A percentile compares a stretch with the other conserved stretches of the same genome.
Evolutionary conservation across 306 rosid species (phyloP).

Genomic region (Rubus parviflorus): DNA sequence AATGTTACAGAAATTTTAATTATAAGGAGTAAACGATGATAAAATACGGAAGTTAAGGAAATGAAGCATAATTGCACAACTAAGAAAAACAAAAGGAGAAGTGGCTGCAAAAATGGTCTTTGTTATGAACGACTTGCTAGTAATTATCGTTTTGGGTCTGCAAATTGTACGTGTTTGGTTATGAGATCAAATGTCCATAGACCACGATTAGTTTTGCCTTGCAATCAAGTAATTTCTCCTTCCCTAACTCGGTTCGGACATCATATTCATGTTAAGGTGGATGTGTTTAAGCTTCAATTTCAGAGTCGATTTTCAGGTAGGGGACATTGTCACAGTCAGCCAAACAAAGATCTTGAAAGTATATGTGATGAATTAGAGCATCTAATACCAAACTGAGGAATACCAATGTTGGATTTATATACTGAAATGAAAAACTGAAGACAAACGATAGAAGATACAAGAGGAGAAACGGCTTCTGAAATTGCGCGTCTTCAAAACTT

Average conservation of each 20-base stretch:
- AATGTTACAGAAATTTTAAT: neutral
- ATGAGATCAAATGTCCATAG: neutral
- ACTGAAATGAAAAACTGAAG: neutral
- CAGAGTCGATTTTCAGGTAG: neutral
- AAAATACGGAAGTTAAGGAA: too few species aligned
- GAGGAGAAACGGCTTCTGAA: constrained; percentile 3
- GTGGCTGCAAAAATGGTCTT: too few species aligned
- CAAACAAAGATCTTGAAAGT: neutral
- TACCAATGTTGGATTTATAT: neutral
- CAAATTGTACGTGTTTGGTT: neutral
- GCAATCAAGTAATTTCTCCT: neutral
- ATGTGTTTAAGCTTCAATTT: neutral
- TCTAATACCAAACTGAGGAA: neutral
- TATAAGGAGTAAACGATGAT: neutral
- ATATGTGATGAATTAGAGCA: neutral
- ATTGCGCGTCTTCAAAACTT: constrained; percentile 25
- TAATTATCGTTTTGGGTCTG: neutral
- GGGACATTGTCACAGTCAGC: neutral
- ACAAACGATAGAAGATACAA: neutral
- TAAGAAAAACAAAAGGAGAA: neutral
- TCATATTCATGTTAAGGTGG: neutral
- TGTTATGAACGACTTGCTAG: too few species aligned
- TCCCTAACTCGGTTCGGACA: neutral
- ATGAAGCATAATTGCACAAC: neutral
- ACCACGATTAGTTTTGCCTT: neutral